phyloP scores from a whole-genome alignment of 805 yeast species.

The Candida palmyrensis region DNA sequence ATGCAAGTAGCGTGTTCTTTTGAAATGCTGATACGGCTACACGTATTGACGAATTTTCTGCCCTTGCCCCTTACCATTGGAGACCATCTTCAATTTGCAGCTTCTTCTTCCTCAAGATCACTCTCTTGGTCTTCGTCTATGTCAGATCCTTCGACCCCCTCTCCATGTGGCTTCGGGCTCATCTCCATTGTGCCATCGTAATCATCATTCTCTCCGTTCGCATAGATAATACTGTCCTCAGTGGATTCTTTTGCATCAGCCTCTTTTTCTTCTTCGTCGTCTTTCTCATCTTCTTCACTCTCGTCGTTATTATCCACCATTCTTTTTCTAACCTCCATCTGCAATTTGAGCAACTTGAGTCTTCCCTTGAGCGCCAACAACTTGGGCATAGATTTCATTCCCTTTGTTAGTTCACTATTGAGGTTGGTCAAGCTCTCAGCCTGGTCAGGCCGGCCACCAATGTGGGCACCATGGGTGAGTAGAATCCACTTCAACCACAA shows the following conservation, averaged over 20 bases:
- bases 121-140: conserved; percentile 3
- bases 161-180: too few species aligned
- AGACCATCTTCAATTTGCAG: background rate
- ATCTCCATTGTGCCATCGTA: too few species aligned
- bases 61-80: too few species aligned
- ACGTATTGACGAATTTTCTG: too few species aligned
- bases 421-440: conserved; percentile 52
- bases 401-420: conserved; percentile 51
- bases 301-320: conserved; percentile 12
- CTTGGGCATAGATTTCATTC: conserved; percentile 55
- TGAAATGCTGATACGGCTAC: too few species aligned
- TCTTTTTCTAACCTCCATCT: conserved; percentile 57
- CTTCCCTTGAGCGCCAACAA: conserved; percentile 83
- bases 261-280: conserved; percentile 13
- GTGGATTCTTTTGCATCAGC: conserved; percentile 12
- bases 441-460: conserved; percentile 47
- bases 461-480: conserved; percentile 62
- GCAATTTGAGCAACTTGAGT: conserved; percentile 69
- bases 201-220: conserved; percentile 38
- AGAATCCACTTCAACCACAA: conserved; percentile 83
- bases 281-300: conserved; percentile 12
- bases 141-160: conserved; percentile 33
- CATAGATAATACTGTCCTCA: conserved; percentile 30
- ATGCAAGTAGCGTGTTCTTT: too few species aligned
- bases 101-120: conserved; percentile 3